A percentile compares a stretch with the other conserved stretches of the same genome.
Evolutionary conservation across 257 asterid genomes (phyloP).

Genomic region (Ehretia macrophylla): DNA sequence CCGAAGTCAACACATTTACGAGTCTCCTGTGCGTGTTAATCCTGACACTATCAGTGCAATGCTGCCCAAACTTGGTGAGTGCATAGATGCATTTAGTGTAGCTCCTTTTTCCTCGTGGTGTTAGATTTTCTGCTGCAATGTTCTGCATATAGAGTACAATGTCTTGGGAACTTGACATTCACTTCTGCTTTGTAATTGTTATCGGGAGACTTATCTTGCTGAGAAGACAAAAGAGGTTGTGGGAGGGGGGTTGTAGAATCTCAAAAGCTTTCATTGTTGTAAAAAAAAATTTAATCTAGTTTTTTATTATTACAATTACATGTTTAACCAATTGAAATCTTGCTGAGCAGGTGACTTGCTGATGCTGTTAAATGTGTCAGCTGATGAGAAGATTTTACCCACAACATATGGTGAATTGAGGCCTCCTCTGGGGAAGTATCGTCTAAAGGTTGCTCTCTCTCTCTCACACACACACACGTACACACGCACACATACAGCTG

Average conservation of each 20-base stretch:
- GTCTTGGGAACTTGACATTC: too few species aligned
- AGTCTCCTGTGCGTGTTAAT: conserved; percentile 64
- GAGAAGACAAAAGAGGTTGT: too few species aligned
- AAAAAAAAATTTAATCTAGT: too few species aligned
- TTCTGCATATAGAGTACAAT: too few species aligned
- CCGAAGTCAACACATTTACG: conserved; percentile 73
- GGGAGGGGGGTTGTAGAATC: too few species aligned
- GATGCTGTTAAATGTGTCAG: conserved; percentile 64
- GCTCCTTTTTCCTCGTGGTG: neutral
- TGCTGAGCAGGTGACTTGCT: conserved; percentile 68
- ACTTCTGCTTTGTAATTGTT: too few species aligned
- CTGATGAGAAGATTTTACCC: conserved; percentile 71
- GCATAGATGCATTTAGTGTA: neutral
- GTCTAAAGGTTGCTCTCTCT: conserved; percentile 62
- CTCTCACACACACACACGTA: too few species aligned
- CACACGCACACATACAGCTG: too few species aligned
- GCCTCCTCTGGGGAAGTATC: conserved; percentile 98
- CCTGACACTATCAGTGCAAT: conserved; percentile 89
- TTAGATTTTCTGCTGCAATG: neutral
- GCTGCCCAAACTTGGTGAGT: conserved; percentile 91
- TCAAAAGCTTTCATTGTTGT: too few species aligned
- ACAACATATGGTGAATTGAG: conserved; percentile 86
- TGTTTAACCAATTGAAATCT: conserved; percentile 1
- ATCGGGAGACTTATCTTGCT: too few species aligned
- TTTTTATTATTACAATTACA: neutral